Conservation (phyloP, 768 basidiomycete species). For the Coprinopsis cinerea region DNA sequence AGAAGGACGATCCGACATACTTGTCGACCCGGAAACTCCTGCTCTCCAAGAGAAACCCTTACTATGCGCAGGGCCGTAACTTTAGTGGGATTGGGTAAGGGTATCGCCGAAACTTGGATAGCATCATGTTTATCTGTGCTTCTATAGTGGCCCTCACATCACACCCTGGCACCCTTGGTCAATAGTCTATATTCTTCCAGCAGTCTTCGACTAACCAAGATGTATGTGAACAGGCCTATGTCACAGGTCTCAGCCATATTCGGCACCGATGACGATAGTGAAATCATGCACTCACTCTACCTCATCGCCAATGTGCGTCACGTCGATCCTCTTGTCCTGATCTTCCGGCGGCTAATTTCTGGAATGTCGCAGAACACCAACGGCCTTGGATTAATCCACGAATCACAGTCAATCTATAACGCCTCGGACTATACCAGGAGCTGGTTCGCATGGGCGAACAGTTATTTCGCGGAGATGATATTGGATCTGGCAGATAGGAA, state of each 20-base stretch:
- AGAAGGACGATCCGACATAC: slow-evolving; percentile 53
- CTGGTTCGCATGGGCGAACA: slow-evolving; percentile 84
- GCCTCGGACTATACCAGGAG: slow-evolving; percentile 53
- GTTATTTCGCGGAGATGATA: slow-evolving; percentile 80
- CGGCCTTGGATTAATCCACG: slow-evolving; percentile 73
- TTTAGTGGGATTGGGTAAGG: slow-evolving; percentile 68
- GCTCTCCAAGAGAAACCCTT: slow-evolving; percentile 63
- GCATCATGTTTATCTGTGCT: too few relatives aligned
- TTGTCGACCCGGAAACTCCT: slow-evolving; percentile 57
- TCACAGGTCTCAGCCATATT: slow-evolving; percentile 70
- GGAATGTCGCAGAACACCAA: slow-evolving; percentile 52
- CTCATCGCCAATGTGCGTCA: slow-evolving; percentile 58
- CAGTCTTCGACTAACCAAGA: not conserved
- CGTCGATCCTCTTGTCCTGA: not conserved
- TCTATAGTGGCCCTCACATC: slow-evolving; percentile 67
- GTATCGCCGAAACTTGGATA: too few relatives aligned
- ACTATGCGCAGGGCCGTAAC: slow-evolving; percentile 54
- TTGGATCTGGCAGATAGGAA: slow-evolving; percentile 71
- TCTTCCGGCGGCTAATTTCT: not conserved
- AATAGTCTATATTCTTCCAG: slow-evolving; percentile 9
- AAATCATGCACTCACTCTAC: slow-evolving; percentile 59
- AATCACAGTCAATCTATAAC: slow-evolving; percentile 62
- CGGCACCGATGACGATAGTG: slow-evolving; percentile 65
- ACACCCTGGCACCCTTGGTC: slow-evolving; percentile 69
- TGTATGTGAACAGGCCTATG: slow-evolving; percentile 77